Base-by-base conservation (phyloP, 768 basidiomycete species). In the Pleurotus cornucopiae region DNA sequence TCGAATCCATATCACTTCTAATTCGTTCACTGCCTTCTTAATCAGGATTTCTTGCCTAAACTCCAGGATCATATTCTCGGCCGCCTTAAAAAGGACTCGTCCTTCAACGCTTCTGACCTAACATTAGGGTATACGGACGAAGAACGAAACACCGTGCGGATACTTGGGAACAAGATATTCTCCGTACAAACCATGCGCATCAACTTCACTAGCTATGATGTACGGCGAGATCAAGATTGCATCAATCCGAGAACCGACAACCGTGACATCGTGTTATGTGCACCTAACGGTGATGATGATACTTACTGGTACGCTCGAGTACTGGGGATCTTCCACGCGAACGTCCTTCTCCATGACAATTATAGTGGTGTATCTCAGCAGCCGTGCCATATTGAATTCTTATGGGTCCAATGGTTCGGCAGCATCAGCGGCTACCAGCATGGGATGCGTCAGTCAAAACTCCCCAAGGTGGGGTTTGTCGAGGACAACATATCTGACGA, bases 121-220 rank as follows among this genome's bases (percentile, higher is more conserved):
- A 57, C 63, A n/a, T 23, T 60, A 9, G 16, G 61, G 45, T 64
- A 54, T 62, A 21, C 56, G 9, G 61, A 54, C 5, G 54, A 49
- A 46, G 63, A 59, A 20, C 61, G 53, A 3, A 64, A 64, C 9
- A 61, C 55, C 0, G 62, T 70, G 3, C n/a, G 14, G 5, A 58
- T 67, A 20, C 43, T 61, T 6, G 65, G 70, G 52, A 56, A 68
- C 56, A 58, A 40, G 37, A 64, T 73, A 20, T 76, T 61, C 49
- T 55, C 25, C 5, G 67, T 73, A 52, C 69, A 68, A 30, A 60
- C 65, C 4, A 12, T 76, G 2, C 69, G 67, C 0, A 54, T 78
- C 54, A 71, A 77, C 59, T 78, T 73, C 51, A 78, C 76, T 0
- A 74, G 74, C 0, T 81, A 80, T 57, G 73, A 81, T 57, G 48